These are phyloP conservation scores for Takakia lepidozioides DNA, from an alignment of 225 moss, liverwort and hornwort species.

Conservation along the genomic window DNA sequence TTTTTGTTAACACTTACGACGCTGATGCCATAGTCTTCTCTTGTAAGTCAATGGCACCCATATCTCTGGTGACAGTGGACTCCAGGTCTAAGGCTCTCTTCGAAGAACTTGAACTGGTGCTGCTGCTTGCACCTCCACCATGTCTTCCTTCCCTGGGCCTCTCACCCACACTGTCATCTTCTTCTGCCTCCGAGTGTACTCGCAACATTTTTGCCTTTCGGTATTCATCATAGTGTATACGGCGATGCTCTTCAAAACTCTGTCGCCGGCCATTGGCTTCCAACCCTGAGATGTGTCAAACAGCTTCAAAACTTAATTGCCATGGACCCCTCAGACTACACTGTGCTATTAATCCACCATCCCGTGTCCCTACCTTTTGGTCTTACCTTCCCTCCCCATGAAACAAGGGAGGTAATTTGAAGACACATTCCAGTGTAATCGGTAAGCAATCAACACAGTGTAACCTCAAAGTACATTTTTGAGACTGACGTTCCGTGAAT, in stretches of 20 bases:
- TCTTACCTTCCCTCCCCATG: too few relatives aligned
- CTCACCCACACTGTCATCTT: slow-evolving; percentile 32
- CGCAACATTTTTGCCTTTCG: slow-evolving; percentile 74
- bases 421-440: too few relatives aligned
- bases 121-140: slow-evolving; percentile 10
- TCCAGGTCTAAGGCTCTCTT: neutral
- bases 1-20: too few relatives aligned
- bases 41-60: neutral
- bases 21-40: neutral
- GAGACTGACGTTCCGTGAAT: too few relatives aligned
- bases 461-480: too few relatives aligned
- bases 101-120: slow-evolving; percentile 5
- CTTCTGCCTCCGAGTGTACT: slow-evolving; percentile 30
- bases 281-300: too few relatives aligned
- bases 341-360: too few relatives aligned
- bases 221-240: slow-evolving; percentile 88
- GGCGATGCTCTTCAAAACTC: slow-evolving; percentile 92
- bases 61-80: neutral
- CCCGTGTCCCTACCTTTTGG: too few relatives aligned
- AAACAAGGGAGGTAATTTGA: too few relatives aligned
- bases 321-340: too few relatives aligned
- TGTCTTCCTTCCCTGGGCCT: slow-evolving; percentile 4
- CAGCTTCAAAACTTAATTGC: too few relatives aligned
- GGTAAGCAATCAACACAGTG: too few relatives aligned
- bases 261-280: slow-evolving; percentile 41